Conservation (phyloP, 75 land plant species). For the Pinus taeda region DNA sequence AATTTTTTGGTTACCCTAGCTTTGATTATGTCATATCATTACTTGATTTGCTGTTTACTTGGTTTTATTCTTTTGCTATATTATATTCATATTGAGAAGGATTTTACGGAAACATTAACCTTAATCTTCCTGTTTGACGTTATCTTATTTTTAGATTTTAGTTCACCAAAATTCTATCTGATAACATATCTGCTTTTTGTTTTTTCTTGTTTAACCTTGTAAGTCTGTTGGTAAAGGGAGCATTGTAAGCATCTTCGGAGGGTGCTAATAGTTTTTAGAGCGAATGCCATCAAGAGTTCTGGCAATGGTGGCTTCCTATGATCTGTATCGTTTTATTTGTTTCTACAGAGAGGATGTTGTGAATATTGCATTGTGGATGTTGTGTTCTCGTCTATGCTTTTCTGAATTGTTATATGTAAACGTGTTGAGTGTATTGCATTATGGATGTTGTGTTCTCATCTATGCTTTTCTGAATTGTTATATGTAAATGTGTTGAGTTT, state of each 20-base stretch:
- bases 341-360: too few relatives aligned
- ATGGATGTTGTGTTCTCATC: background rate
- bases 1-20: background rate
- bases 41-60: background rate
- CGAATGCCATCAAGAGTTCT: background rate
- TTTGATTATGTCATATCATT: background rate
- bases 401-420: background rate
- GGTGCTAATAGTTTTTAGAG: background rate
- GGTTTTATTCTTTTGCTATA: background rate
- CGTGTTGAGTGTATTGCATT: background rate
- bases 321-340: background rate
- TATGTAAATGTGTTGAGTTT: background rate
- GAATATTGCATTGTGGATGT: background rate
- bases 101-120: background rate
- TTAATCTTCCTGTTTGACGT: too few relatives aligned
- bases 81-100: background rate
- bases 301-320: background rate
- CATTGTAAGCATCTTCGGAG: background rate
- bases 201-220: background rate
- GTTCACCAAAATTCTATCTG: background rate
- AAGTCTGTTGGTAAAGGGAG: background rate
- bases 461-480: background rate
- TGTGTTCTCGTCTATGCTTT: background rate
- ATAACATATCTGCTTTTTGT: constrained; percentile 6
- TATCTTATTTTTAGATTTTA: background rate